Conservation (phyloP, 2,329 filamentous ascomycete genomes). For the Albifimbria verrucaria region DNA sequence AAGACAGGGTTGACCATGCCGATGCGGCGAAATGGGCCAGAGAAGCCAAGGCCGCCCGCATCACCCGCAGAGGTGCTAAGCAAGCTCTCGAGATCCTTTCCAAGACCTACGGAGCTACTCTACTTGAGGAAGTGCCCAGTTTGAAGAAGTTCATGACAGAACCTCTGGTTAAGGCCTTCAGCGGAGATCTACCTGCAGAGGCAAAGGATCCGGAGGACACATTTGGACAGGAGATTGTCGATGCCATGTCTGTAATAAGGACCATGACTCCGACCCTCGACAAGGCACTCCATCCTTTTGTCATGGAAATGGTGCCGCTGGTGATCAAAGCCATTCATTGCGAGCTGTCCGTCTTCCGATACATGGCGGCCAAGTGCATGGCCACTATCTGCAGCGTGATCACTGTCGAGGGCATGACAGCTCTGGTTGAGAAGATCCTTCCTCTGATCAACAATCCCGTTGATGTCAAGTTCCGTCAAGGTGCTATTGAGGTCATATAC, state of each 20-base stretch:
- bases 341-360: conserved; percentile 85
- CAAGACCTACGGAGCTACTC: conserved; percentile 68
- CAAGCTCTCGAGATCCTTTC: conserved; percentile 89
- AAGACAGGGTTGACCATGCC: conserved; percentile 88
- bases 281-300: conserved; percentile 69
- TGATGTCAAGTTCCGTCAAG: conserved; percentile 86
- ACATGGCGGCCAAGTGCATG: conserved; percentile 95
- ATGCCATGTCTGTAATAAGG: conserved; percentile 87
- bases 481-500: conserved; percentile 92
- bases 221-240: conserved; percentile 88
- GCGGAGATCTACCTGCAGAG: conserved; percentile 65
- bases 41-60: conserved; percentile 83
- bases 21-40: conserved; percentile 87
- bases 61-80: conserved; percentile 90
- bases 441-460: conserved; percentile 88
- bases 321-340: conserved; percentile 87
- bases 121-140: conserved; percentile 83
- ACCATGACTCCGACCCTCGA: conserved; percentile 92
- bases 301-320: conserved; percentile 78
- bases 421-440: conserved; percentile 87
- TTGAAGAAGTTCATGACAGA: conserved; percentile 77
- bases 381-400: conserved; percentile 97
- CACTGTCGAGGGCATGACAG: conserved; percentile 91
- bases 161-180: conserved; percentile 73
- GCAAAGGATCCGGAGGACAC: conserved; percentile 70